Evolutionary conservation across 2,329 filamentous ascomycete genomes (phyloP).

Genomic region (Chaetomiaceae sp.): DNA sequence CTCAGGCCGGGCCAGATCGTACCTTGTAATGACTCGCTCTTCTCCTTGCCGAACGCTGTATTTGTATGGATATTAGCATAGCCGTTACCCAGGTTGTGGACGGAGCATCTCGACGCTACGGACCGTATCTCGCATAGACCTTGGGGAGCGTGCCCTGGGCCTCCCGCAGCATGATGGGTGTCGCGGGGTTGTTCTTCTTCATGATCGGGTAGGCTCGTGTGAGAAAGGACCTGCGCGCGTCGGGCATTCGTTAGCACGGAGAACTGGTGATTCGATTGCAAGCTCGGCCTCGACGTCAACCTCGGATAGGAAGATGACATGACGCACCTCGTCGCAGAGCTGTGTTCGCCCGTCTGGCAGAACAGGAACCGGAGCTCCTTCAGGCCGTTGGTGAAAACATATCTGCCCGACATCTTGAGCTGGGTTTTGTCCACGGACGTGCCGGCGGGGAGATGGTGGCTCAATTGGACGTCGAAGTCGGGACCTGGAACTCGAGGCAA

Average conservation of each 20-base stretch:
- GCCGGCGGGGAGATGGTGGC: conserved; percentile 11
- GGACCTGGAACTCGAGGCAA: conserved; percentile 3
- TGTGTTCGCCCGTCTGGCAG: conserved; percentile 90
- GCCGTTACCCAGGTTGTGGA: background rate
- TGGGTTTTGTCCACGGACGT: conserved; percentile 3
- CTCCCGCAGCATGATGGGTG: conserved; percentile 91
- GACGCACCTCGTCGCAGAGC: conserved; percentile 77
- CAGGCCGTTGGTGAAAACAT: conserved; percentile 80
- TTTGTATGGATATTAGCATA: background rate
- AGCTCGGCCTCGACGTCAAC: too few relatives aligned
- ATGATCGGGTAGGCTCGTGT: conserved; percentile 91
- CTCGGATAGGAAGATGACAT: background rate
- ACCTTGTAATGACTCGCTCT: conserved; percentile 52
- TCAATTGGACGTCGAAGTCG: conserved; percentile 25
- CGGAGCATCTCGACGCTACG: conserved; percentile 26
- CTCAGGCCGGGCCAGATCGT: background rate
- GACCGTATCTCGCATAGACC: conserved; percentile 91
- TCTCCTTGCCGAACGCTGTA: conserved; percentile 54
- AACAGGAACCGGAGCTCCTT: conserved; percentile 97
- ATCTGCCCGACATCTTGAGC: conserved; percentile 75
- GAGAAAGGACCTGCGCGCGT: conserved; percentile 72
- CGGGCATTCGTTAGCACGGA: conserved; percentile 4
- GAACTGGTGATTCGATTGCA: too few relatives aligned
- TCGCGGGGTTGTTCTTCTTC: conserved; percentile 98
- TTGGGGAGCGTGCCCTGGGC: conserved; percentile 77